Percentiles rank a stretch among this genome's conserved stretches.
Evolutionary conservation across 176 grass and related monocot genomes (phyloP).

Genomic region (Eleusine coracana): DNA sequence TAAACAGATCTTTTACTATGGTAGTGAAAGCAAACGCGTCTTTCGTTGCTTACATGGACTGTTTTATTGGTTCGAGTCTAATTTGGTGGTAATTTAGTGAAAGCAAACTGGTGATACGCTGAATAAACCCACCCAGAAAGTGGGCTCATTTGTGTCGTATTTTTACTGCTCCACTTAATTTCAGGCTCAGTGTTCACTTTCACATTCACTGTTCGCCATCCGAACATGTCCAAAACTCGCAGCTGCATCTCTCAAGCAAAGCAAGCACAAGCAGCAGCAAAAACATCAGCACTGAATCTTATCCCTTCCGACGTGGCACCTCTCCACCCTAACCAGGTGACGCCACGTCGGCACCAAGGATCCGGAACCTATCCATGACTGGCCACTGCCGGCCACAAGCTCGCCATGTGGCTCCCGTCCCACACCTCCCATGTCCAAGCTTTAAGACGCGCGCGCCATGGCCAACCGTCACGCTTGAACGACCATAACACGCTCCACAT

Average conservation of each 20-base stretch:
- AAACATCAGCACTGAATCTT: slow-evolving; percentile 39
- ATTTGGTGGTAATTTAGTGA: not conserved
- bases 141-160: not conserved
- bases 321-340: slow-evolving; percentile 44
- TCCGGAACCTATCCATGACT: slow-evolving; percentile 62
- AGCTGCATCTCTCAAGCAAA: no score
- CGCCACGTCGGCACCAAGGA: slow-evolving; percentile 69
- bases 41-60: no score
- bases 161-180: not conserved
- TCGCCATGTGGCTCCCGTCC: slow-evolving; percentile 52
- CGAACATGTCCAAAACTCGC: not conserved
- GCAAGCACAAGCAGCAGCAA: not conserved
- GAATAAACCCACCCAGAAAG: not conserved
- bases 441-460: slow-evolving; percentile 50
- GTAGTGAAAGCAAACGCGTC: no score
- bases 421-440: not conserved
- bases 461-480: slow-evolving; percentile 1
- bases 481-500: not conserved
- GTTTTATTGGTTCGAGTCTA: not conserved
- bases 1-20: no score
- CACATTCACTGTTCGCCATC: not conserved
- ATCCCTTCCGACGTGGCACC: slow-evolving; percentile 49
- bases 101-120: no score
- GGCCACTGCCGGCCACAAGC: slow-evolving; percentile 60
- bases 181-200: not conserved